Conservation (phyloP, 345 rosid genomes). For the Cardamine resedifolia region DNA sequence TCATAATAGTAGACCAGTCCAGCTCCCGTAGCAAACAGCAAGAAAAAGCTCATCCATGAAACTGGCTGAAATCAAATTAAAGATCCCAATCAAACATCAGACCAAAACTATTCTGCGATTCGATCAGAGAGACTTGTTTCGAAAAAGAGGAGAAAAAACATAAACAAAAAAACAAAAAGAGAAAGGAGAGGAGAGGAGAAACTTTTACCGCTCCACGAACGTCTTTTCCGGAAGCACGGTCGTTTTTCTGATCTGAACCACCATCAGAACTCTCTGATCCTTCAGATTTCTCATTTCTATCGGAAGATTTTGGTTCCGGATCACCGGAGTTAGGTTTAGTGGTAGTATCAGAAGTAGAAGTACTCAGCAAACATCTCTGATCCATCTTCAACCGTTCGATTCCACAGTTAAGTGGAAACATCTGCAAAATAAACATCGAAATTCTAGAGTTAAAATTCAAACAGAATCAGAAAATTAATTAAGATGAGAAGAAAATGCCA, state of each 20-base stretch:
- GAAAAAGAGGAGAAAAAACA: neutral
- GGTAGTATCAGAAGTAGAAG: slow-evolving; percentile 33
- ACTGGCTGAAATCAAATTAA: slow-evolving; percentile 58
- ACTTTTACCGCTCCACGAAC: slow-evolving; percentile 87
- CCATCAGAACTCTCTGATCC: slow-evolving; percentile 47
- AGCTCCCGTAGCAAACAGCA: slow-evolving; percentile 74
- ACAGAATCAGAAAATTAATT: neutral
- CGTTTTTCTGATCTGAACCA: slow-evolving; percentile 50
- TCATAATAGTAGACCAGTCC: slow-evolving; percentile 76
- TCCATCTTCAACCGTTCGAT: slow-evolving; percentile 28
- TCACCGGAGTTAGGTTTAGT: slow-evolving; percentile 15
- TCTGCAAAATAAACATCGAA: slow-evolving; percentile 35
- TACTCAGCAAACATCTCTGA: slow-evolving; percentile 45
- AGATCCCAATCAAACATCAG: slow-evolving; percentile 20
- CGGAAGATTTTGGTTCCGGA: slow-evolving; percentile 40
- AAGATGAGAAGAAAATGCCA: slow-evolving; percentile 22
- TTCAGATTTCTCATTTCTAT: slow-evolving; percentile 50
- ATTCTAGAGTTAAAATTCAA: neutral
- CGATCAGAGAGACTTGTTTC: neutral
- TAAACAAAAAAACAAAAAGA: too few species aligned
- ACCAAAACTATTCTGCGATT: neutral
- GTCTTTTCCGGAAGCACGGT: slow-evolving; percentile 60
- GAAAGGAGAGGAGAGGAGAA: neutral
- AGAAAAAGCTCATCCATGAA: slow-evolving; percentile 89
- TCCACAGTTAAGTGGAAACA: slow-evolving; percentile 37